A percentile compares a stretch with the other conserved stretches of the same genome.
Evolutionary conservation across 176 grass and related monocot species (phyloP).

Genomic region (Pontederia paniculata): DNA sequence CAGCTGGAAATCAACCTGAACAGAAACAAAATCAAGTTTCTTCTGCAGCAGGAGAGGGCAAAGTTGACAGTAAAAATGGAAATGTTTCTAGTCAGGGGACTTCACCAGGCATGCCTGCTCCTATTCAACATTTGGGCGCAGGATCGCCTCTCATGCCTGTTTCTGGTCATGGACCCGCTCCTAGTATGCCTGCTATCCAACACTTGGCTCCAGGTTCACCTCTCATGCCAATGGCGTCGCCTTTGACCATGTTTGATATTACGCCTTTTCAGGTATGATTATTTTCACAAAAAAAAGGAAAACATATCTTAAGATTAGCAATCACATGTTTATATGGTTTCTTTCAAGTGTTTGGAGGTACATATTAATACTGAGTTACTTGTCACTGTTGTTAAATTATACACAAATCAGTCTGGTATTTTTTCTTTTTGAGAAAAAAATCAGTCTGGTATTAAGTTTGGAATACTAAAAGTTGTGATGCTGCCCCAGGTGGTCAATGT

Average conservation of each 20-base stretch:
- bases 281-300: not conserved
- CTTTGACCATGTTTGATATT: conserved; percentile 91
- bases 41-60: conserved; percentile 37
- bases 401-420: too few relatives aligned
- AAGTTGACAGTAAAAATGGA: conserved; percentile 52
- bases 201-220: conserved; percentile 58
- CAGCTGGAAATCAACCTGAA: conserved; percentile 78
- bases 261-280: conserved; percentile 75
- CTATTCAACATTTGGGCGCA: conserved; percentile 53
- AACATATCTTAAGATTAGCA: not conserved
- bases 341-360: not conserved
- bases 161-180: conserved; percentile 42
- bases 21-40: conserved; percentile 69
- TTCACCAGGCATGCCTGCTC: conserved; percentile 40
- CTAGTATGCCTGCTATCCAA: conserved; percentile 43
- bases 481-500: too few relatives aligned
- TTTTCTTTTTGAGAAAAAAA: too few relatives aligned
- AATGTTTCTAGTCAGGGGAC: conserved; percentile 47
- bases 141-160: conserved; percentile 75
- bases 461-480: too few relatives aligned
- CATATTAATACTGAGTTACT: not conserved
- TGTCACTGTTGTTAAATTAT: too few relatives aligned
- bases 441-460: too few relatives aligned
- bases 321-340: not conserved
- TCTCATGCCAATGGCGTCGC: conserved; percentile 72